Percentiles rank a stretch among this genome's conserved stretches.
phyloP scores from a whole-genome alignment of 2,329 filamentous ascomycete genomes.

The Fusarium sp. region DNA sequence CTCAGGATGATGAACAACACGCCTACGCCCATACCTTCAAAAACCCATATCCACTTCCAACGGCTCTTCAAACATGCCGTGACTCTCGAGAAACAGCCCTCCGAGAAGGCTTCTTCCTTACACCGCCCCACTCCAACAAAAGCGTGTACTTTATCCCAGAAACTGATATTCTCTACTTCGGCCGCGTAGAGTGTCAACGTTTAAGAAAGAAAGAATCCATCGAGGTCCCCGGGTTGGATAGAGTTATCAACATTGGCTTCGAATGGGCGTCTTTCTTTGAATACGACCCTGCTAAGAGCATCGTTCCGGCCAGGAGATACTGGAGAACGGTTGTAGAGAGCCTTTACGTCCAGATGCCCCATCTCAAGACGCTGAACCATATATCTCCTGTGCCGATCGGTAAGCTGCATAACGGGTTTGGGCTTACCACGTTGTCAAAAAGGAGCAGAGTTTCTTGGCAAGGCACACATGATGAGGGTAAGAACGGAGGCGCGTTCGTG shows the following conservation, averaged over 20 bases:
- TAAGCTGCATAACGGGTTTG: too few species aligned
- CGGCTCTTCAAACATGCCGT: constrained; percentile 37
- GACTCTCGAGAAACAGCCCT: constrained; percentile 46
- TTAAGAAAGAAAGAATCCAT: too few species aligned
- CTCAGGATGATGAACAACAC: not conserved
- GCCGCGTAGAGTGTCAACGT: constrained; percentile 39
- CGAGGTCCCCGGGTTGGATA: constrained; percentile 38
- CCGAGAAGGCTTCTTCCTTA: constrained; percentile 44
- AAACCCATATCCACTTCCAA: constrained; percentile 36
- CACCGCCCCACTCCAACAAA: constrained; percentile 7
- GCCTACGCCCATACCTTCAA: constrained; percentile 28
- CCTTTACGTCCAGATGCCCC: constrained; percentile 42
- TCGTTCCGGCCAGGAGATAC: not conserved
- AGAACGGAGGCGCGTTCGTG: too few species aligned
- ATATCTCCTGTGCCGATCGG: constrained; percentile 39
- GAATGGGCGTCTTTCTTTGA: constrained; percentile 48
- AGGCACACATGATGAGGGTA: not conserved
- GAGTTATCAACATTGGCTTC: constrained; percentile 44
- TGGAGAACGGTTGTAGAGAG: constrained; percentile 38
- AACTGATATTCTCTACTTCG: constrained; percentile 47
- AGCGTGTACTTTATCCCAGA: constrained; percentile 45
- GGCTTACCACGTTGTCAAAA: constrained; percentile 35
- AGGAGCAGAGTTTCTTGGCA: constrained; percentile 44
- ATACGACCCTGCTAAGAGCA: too few species aligned
- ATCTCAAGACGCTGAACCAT: constrained; percentile 41